These are phyloP conservation scores for Scutellaria minor DNA, from an alignment of 257 asterid species.

Conservation along the genomic window DNA sequence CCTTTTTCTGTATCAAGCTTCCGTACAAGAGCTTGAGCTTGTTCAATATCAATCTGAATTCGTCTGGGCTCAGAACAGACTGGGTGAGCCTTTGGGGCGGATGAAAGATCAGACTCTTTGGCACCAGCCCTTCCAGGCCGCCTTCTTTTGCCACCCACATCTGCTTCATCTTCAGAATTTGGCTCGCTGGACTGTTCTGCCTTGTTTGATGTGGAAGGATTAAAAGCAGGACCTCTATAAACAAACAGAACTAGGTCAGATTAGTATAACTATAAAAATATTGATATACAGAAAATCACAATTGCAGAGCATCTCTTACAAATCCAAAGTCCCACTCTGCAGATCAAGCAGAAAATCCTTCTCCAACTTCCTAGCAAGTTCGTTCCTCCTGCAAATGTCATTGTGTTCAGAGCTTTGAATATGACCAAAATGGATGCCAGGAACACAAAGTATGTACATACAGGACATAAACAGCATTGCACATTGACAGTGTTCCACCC, in stretches of 20 bases:
- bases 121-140: constrained; percentile 61
- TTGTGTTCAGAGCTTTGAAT: constrained; percentile 22
- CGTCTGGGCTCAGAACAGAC: constrained; percentile 78
- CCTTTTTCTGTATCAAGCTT: constrained; percentile 90
- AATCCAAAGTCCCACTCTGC: constrained; percentile 85
- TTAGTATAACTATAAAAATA: constrained; percentile 19
- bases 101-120: constrained; percentile 63
- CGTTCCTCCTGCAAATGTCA: constrained; percentile 75
- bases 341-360: constrained; percentile 87
- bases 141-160: constrained; percentile 70
- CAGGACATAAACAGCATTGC: constrained; percentile 19
- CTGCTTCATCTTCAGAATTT: constrained; percentile 84
- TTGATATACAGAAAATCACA: constrained; percentile 10
- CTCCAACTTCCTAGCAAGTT: constrained; percentile 73
- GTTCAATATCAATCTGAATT: constrained; percentile 79
- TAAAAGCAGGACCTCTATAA: constrained; percentile 81
- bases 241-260: constrained; percentile 34
- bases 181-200: constrained; percentile 72
- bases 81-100: constrained; percentile 90
- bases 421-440: constrained; percentile 23
- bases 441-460: neutral
- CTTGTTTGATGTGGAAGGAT: constrained; percentile 64
- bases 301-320: constrained; percentile 54
- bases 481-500: constrained; percentile 3
- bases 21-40: constrained; percentile 76